phyloP scores from a whole-genome alignment of 2,329 filamentous ascomycete species.

The Fonsecaea erecta region DNA sequence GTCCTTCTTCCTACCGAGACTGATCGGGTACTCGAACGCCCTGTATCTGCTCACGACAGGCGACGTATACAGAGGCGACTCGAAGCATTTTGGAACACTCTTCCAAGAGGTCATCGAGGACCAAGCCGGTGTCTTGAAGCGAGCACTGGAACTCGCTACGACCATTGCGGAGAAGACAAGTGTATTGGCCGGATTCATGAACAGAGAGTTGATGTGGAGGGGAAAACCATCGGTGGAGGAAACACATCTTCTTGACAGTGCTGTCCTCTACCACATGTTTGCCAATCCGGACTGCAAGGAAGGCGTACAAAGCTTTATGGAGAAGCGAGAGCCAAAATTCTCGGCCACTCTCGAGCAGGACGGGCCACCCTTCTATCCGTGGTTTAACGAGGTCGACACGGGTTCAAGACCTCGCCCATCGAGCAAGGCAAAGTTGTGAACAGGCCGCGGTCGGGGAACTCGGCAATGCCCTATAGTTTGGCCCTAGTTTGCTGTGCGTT shows the following conservation, averaged over 20 bases:
- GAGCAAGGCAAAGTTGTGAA: slow-evolving; percentile 22
- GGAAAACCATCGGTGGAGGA: slow-evolving; percentile 61
- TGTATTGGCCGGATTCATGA: slow-evolving; percentile 40
- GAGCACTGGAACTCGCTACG: slow-evolving; percentile 67
- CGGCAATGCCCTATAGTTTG: slow-evolving; percentile 37
- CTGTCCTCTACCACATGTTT: slow-evolving; percentile 46
- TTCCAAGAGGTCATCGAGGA: slow-evolving; percentile 69
- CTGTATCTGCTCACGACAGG: slow-evolving; percentile 70
- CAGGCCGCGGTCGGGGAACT: not conserved
- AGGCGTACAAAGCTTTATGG: slow-evolving; percentile 68
- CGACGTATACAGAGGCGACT: slow-evolving; percentile 58
- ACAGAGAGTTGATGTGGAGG: slow-evolving; percentile 29
- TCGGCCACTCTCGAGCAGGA: slow-evolving; percentile 64
- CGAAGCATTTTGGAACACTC: slow-evolving; percentile 59
- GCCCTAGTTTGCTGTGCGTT: slow-evolving; percentile 38
- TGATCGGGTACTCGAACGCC: slow-evolving; percentile 67
- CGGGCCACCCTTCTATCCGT: slow-evolving; percentile 66
- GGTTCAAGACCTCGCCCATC: slow-evolving; percentile 16
- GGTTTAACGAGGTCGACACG: slow-evolving; percentile 65
- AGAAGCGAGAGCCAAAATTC: slow-evolving; percentile 69
- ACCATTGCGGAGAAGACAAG: slow-evolving; percentile 71
- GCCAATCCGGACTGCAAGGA: slow-evolving; percentile 64
- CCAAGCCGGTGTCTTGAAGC: slow-evolving; percentile 63
- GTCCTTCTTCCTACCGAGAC: slow-evolving; percentile 69
- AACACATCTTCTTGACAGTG: slow-evolving; percentile 68